A percentile compares a stretch with the other conserved stretches of the same genome.
Conservation (phyloP, 768 basidiomycete species). For the Naganishia vishniacii region DNA sequence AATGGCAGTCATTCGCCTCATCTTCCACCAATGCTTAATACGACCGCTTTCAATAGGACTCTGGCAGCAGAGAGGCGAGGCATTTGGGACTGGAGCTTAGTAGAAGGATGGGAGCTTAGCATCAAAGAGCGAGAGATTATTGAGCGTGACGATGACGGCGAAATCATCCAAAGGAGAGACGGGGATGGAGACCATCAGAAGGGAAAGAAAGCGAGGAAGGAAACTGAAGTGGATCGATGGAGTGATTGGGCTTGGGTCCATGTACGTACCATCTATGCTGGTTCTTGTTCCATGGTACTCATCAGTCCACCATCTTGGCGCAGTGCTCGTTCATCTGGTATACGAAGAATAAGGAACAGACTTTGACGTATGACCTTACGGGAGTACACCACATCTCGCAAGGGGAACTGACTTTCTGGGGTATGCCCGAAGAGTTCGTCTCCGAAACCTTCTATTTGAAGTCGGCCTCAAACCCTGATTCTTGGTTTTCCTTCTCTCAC, state of each 20-base stretch:
- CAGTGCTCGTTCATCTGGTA: conserved; percentile 25
- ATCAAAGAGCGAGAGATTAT: conserved; percentile 32
- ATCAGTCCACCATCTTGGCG: neutral
- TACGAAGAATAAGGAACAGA: conserved; percentile 8
- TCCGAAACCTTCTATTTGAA: neutral
- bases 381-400: conserved; percentile 42
- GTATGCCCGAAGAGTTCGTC: conserved; percentile 36
- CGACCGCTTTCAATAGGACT: conserved; percentile 37
- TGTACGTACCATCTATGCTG: conserved; percentile 5
- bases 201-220: neutral
- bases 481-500: neutral
- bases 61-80: conserved; percentile 32
- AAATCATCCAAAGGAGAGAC: neutral
- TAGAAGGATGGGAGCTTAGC: conserved; percentile 21
- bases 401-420: conserved; percentile 43
- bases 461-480: neutral
- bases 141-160: conserved; percentile 10
- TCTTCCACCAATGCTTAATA: conserved; percentile 22
- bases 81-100: conserved; percentile 25
- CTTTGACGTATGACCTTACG: conserved; percentile 39
- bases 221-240: neutral
- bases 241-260: conserved; percentile 41
- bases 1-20: neutral
- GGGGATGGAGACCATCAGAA: neutral
- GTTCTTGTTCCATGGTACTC: neutral